Conservation (phyloP, 345 rosid species). For the Melaleuca alternifolia region DNA sequence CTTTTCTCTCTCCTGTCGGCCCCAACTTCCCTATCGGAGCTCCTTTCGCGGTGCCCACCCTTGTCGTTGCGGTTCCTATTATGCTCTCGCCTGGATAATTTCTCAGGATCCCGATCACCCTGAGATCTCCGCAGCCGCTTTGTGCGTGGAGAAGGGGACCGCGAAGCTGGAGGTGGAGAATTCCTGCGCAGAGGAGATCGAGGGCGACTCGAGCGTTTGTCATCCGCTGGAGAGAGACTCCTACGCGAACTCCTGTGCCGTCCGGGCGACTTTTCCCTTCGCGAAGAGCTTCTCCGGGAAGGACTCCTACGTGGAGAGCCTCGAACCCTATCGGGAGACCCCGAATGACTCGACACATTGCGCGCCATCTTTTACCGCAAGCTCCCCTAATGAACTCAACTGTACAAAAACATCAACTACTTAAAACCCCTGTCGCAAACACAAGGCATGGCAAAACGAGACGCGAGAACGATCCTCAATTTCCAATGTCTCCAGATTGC, state of each 20-base stretch:
- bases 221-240: conserved; percentile 29
- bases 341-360: conserved; percentile 16
- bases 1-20: conserved; percentile 43
- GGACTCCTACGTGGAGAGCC: conserved; percentile 16
- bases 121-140: conserved; percentile 49
- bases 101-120: conserved; percentile 39
- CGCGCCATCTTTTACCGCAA: conserved; percentile 30
- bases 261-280: conserved; percentile 33
- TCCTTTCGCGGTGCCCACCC: conserved; percentile 22
- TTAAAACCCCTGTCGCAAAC: background rate
- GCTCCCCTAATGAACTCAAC: background rate
- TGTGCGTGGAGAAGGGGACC: conserved; percentile 67
- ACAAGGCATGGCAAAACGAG: background rate
- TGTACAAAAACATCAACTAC: background rate
- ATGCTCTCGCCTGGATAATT: conserved; percentile 32
- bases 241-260: conserved; percentile 26
- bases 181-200: conserved; percentile 27
- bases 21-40: conserved; percentile 25
- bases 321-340: conserved; percentile 33
- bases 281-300: conserved; percentile 13
- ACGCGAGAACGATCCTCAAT: background rate
- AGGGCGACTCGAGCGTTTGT: conserved; percentile 13
- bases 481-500: background rate
- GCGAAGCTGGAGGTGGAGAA: conserved; percentile 18
- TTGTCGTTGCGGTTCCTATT: conserved; percentile 33